These are phyloP conservation scores for Oryza glumipatula DNA, from an alignment of 176 grass and related monocot species.

Conservation along the genomic window DNA sequence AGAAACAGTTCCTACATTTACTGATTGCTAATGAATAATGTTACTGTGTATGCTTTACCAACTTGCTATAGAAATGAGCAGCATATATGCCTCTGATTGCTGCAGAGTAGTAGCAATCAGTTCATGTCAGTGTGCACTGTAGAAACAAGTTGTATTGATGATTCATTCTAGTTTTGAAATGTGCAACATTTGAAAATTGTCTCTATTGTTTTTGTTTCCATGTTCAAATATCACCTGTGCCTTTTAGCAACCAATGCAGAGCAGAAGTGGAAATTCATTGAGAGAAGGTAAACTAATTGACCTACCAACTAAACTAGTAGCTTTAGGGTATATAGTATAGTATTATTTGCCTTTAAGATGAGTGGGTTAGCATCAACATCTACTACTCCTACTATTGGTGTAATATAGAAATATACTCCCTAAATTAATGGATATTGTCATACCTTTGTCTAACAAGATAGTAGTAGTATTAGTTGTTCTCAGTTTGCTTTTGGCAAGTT, in stretches of 20 bases:
- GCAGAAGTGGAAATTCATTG: constrained; percentile 6
- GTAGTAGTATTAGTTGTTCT: not conserved
- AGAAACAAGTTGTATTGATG: constrained; percentile 14
- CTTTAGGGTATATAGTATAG: constrained; percentile 30
- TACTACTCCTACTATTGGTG: constrained; percentile 29
- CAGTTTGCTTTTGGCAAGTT: constrained; percentile 22
- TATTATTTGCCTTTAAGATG: constrained; percentile 28
- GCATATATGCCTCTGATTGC: not conserved
- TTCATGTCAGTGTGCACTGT: constrained; percentile 6
- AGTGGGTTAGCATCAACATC: constrained; percentile 53
- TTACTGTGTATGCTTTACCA: constrained; percentile 29
- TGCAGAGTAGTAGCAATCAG: constrained; percentile 39
- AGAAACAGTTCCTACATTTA: constrained; percentile 21
- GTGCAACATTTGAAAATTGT: not conserved
- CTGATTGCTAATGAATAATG: constrained; percentile 44
- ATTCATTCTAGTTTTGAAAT: constrained; percentile 22
- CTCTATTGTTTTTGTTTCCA: not conserved
- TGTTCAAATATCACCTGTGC: constrained; percentile 6
- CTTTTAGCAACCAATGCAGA: not conserved
- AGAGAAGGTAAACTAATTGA: constrained; percentile 39
- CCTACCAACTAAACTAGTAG: constrained; percentile 30
- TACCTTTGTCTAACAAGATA: constrained; percentile 32
- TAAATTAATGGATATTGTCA: constrained; percentile 32
- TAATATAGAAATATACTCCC: not conserved
- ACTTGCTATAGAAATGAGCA: constrained; percentile 4